Evolutionary conservation across 306 rosid species (phyloP).

Genomic region (Prunus armeniaca): DNA sequence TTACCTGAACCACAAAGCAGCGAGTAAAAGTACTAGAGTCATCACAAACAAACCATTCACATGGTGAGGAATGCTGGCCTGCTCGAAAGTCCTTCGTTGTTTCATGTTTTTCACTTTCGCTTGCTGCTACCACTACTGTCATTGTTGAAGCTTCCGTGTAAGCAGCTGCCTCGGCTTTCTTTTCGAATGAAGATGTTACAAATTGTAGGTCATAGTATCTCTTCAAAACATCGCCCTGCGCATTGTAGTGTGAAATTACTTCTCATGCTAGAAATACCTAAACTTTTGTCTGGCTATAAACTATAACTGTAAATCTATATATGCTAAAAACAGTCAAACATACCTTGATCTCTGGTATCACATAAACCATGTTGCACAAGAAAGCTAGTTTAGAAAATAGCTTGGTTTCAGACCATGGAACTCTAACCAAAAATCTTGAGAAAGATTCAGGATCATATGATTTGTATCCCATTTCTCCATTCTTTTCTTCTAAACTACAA

Average conservation of each 20-base stretch:
- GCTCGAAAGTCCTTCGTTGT: constrained; percentile 63
- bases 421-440: constrained; percentile 56
- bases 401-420: constrained; percentile 65
- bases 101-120: constrained; percentile 62
- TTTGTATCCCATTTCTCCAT: constrained; percentile 23
- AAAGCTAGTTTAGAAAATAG: constrained; percentile 64
- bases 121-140: constrained; percentile 71
- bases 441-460: constrained; percentile 39
- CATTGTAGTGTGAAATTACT: constrained; percentile 1
- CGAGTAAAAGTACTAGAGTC: constrained; percentile 67
- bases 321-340: background rate
- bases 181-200: constrained; percentile 72
- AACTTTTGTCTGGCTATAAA: background rate
- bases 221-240: constrained; percentile 62
- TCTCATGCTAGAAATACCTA: background rate
- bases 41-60: constrained; percentile 91
- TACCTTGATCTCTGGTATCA: constrained; percentile 71
- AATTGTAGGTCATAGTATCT: constrained; percentile 56
- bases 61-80: constrained; percentile 66
- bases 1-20: constrained; percentile 78
- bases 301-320: background rate
- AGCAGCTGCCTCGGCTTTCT: constrained; percentile 63
- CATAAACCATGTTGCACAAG: constrained; percentile 81
- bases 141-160: constrained; percentile 64
- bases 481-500: constrained; percentile 41